Percentiles rank a stretch among this genome's conserved stretches.
Conservation (phyloP, 805 yeast genomes). For the Torulaspora microellipsoides region DNA sequence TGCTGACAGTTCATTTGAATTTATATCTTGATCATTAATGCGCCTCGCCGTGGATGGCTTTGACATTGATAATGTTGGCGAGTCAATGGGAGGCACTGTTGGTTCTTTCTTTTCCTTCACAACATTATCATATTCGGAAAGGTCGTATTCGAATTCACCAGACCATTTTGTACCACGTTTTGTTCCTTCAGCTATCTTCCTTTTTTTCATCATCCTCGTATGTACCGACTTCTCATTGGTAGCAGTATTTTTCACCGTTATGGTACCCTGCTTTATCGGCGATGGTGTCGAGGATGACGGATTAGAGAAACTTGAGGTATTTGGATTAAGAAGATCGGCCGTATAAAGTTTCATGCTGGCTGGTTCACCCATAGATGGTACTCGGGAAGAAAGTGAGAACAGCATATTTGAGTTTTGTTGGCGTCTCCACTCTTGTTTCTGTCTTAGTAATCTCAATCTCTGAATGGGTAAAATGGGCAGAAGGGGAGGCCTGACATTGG, state of each 20-base stretch:
- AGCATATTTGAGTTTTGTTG: constrained; percentile 2
- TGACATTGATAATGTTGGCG: constrained; percentile 11
- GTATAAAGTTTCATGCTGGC: not conserved
- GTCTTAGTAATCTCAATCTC: constrained; percentile 26
- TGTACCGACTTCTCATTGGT: not conserved
- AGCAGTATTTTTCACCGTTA: not conserved
- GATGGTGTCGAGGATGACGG: constrained; percentile 24
- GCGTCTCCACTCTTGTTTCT: constrained; percentile 24
- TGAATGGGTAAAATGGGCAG: constrained; percentile 32
- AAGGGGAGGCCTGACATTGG: constrained; percentile 28
- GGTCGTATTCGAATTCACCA: constrained; percentile 30
- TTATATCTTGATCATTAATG: constrained; percentile 2
- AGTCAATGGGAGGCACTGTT: constrained; percentile 4
- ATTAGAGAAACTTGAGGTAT: constrained; percentile 2
- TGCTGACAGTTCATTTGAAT: constrained; percentile 8
- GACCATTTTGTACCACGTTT: constrained; percentile 27
- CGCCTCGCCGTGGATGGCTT: not conserved
- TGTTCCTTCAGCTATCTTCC: constrained; percentile 1
- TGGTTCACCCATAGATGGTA: not conserved
- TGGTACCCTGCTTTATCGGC: constrained; percentile 13
- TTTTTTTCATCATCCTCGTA: constrained; percentile 4
- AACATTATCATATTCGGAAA: constrained; percentile 22
- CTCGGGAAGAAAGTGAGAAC: not conserved
- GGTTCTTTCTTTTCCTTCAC: constrained; percentile 2
- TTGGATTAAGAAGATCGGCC: not conserved